These are phyloP conservation scores for Colletotrichum sp. DNA, from an alignment of 2,329 filamentous ascomycete genomes.

Conservation along the genomic window DNA sequence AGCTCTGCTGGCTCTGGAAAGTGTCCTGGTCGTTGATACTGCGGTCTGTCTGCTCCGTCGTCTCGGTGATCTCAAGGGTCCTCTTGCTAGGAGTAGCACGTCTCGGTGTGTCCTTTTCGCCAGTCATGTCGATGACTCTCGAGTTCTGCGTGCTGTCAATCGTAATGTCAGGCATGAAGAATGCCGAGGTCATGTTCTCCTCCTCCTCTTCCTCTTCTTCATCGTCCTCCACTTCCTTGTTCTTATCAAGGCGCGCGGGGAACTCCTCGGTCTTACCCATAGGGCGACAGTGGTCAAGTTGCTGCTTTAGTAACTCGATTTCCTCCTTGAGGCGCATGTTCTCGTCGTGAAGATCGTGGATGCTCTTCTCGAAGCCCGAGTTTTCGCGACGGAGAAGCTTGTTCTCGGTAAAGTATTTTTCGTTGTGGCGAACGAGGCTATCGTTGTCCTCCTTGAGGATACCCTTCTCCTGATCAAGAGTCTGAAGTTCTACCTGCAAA, in stretches of 20 bases:
- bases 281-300: slow-evolving; percentile 47
- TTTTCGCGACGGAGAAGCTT: slow-evolving; percentile 54
- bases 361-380: slow-evolving; percentile 49
- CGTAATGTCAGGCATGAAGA: slow-evolving; percentile 65
- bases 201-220: slow-evolving; percentile 23
- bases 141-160: slow-evolving; percentile 47
- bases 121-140: slow-evolving; percentile 17
- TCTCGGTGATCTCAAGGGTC: slow-evolving; percentile 30
- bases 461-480: slow-evolving; percentile 47
- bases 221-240: slow-evolving; percentile 34
- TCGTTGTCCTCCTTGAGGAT: slow-evolving; percentile 56
- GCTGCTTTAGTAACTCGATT: slow-evolving; percentile 49
- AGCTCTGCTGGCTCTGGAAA: slow-evolving; percentile 27
- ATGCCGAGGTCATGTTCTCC: slow-evolving; percentile 64
- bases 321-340: slow-evolving; percentile 53
- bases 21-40: slow-evolving; percentile 22
- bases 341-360: slow-evolving; percentile 50
- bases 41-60: slow-evolving; percentile 30
- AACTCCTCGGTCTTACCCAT: slow-evolving; percentile 39
- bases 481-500: slow-evolving; percentile 41
- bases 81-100: slow-evolving; percentile 36
- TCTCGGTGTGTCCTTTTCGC: slow-evolving; percentile 10
- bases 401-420: slow-evolving; percentile 60
- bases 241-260: slow-evolving; percentile 33
- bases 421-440: slow-evolving; percentile 59